A percentile compares a stretch with the other conserved stretches of the same genome.
Conservation (phyloP, 495 filamentous ascomycete genomes). For the Aspergillus incahuasiensis region DNA sequence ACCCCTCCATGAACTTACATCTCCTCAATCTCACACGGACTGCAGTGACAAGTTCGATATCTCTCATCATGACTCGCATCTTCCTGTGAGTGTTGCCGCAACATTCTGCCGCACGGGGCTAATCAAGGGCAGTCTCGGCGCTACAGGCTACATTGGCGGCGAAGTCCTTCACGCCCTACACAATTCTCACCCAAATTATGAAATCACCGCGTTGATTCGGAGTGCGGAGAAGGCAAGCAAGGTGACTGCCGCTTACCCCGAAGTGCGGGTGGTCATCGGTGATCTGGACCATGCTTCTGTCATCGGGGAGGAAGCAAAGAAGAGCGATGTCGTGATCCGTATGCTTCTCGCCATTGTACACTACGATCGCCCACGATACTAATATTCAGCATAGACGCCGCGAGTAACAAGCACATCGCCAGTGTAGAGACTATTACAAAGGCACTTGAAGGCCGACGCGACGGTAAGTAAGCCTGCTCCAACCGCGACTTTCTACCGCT, state of each 20-base stretch:
- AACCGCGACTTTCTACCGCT: background rate
- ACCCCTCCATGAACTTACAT: background rate
- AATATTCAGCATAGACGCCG: too few species aligned
- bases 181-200: constrained; percentile 54
- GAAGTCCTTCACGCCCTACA: constrained; percentile 53
- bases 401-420: constrained; percentile 35
- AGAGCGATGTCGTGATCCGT: constrained; percentile 48
- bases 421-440: constrained; percentile 36
- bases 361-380: too few species aligned
- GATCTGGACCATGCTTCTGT: constrained; percentile 31
- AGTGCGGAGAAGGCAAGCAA: constrained; percentile 53
- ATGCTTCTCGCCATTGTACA: too few species aligned
- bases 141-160: constrained; percentile 66
- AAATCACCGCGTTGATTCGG: constrained; percentile 56
- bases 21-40: background rate
- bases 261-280: constrained; percentile 40
- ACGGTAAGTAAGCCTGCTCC: background rate
- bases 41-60: background rate
- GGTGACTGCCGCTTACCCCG: constrained; percentile 46
- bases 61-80: background rate
- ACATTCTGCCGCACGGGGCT: background rate
- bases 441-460: background rate
- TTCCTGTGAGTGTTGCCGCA: background rate
- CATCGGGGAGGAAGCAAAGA: constrained; percentile 36
- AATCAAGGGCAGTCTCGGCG: constrained; percentile 39